Percentiles rank a stretch among this genome's conserved stretches.
phyloP scores from a whole-genome alignment of 1,284 basidiomycete species.

The Cutaneotrichosporon sp. region DNA sequence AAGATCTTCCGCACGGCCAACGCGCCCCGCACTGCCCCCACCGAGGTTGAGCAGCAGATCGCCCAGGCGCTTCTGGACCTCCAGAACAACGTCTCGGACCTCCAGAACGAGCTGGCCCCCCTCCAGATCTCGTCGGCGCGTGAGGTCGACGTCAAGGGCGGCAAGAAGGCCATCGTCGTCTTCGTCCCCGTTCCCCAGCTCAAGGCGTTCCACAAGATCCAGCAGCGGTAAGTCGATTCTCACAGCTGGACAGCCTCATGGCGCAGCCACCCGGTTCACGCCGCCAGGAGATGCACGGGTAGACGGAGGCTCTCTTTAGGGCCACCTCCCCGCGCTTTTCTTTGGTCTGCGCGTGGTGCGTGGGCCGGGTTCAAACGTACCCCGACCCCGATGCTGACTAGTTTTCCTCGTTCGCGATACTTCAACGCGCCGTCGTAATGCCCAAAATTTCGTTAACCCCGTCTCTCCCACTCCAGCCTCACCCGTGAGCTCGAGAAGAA shows the following conservation, averaged over 20 bases:
- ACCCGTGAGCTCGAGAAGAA: constrained; percentile 99
- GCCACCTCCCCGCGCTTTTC: constrained; percentile 48
- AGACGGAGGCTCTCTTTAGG: constrained; percentile 55
- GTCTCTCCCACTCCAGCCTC: too few species aligned
- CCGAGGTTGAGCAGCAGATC: constrained; percentile 89
- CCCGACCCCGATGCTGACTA: constrained; percentile 24
- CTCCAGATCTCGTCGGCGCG: constrained; percentile 97
- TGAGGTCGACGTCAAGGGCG: constrained; percentile 98
- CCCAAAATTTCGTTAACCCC: constrained; percentile 14
- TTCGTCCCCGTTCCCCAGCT: constrained; percentile 97
- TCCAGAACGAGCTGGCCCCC: constrained; percentile 92
- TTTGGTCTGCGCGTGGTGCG: constrained; percentile 15
- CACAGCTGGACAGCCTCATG: constrained; percentile 3
- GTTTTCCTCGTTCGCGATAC: constrained; percentile 3
- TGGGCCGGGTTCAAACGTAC: constrained; percentile 18
- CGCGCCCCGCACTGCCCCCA: constrained; percentile 82
- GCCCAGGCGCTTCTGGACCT: constrained; percentile 97
- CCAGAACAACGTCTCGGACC: constrained; percentile 96
- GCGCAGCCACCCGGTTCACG: constrained; percentile 12
- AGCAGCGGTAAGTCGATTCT: constrained; percentile 76
- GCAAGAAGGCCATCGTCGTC: constrained; percentile 98
- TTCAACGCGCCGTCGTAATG: constrained; percentile 25
- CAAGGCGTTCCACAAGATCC: constrained; percentile 99
- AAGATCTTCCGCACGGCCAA: constrained; percentile 57
- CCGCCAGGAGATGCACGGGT: constrained; percentile 34